These are phyloP conservation scores for Spergularia marina DNA, from an alignment of 148 eudicot genomes.

Conservation along the genomic window DNA sequence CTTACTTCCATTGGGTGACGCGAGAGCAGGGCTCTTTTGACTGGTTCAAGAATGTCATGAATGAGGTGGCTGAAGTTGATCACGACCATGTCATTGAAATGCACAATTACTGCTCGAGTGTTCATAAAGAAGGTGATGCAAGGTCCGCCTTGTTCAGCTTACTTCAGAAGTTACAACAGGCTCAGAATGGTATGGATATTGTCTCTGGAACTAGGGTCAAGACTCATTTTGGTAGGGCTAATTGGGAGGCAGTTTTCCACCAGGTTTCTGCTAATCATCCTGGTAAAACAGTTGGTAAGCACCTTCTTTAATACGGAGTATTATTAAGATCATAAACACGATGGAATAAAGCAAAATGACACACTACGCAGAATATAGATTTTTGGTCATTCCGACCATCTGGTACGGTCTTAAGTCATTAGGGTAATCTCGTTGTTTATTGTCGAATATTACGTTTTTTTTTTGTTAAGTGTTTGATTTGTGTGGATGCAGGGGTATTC, in stretches of 20 bases:
- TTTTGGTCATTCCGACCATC: no score
- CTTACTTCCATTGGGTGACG: constrained; percentile 56
- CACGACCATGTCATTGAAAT: constrained; percentile 47
- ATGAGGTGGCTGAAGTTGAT: constrained; percentile 51
- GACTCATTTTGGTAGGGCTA: constrained; percentile 54
- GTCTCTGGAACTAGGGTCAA: constrained; percentile 48
- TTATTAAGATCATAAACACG: no score
- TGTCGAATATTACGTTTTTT: no score
- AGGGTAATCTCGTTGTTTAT: no score
- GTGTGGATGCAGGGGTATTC: constrained; percentile 38
- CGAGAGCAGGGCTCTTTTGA: constrained; percentile 51
- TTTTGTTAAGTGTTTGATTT: no score
- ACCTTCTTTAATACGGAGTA: not conserved
- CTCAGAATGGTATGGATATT: constrained; percentile 48
- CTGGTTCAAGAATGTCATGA: constrained; percentile 57
- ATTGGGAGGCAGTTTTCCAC: constrained; percentile 47
- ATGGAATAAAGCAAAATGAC: no score
- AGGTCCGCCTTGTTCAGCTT: constrained; percentile 51
- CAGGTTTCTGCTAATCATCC: constrained; percentile 43
- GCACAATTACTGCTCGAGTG: constrained; percentile 55
- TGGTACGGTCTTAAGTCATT: no score
- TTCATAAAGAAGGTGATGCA: constrained; percentile 57
- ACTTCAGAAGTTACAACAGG: constrained; percentile 51
- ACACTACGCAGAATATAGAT: no score
- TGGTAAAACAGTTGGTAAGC: constrained; percentile 48